Conservation (phyloP, 495 filamentous ascomycete species). For the Daldinia concentrica region DNA sequence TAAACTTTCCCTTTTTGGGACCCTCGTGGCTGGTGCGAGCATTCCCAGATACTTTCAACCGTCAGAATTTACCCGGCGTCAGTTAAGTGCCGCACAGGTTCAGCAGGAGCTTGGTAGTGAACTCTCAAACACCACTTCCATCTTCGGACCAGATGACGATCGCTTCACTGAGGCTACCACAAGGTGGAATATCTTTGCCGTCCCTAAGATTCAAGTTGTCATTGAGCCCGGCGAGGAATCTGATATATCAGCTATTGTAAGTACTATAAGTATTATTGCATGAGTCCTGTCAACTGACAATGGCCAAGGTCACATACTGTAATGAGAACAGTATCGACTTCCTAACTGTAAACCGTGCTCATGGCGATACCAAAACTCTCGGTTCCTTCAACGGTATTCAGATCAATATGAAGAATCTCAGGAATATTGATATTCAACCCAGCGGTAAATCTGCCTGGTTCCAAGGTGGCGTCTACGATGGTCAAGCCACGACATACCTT, state of each 20-base stretch:
- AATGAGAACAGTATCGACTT: not conserved
- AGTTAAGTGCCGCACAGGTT: not conserved
- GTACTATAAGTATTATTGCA: not conserved
- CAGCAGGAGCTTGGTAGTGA: not conserved
- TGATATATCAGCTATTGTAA: not conserved
- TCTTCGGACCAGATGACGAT: constrained; percentile 15
- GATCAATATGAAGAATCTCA: constrained; percentile 13
- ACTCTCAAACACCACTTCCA: constrained; percentile 8
- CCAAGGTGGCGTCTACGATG: constrained; percentile 44
- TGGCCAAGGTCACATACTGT: not conserved
- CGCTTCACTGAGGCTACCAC: constrained; percentile 9
- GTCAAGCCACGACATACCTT: constrained; percentile 17
- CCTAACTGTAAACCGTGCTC: not conserved
- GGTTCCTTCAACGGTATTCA: constrained; percentile 26
- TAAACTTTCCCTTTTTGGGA: not conserved
- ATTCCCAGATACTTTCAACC: not conserved
- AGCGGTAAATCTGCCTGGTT: constrained; percentile 32
- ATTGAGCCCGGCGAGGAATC: constrained; percentile 10
- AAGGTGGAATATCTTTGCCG: constrained; percentile 7
- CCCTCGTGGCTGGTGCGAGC: not conserved
- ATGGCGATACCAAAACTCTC: constrained; percentile 3
- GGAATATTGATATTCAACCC: constrained; percentile 10
- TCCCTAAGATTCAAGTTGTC: constrained; percentile 15
- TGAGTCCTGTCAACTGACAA: not conserved
- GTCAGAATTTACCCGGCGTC: not conserved